Evolutionary conservation across 2,329 filamentous ascomycete genomes (phyloP).

Genomic region (Alternaria arbusti): DNA sequence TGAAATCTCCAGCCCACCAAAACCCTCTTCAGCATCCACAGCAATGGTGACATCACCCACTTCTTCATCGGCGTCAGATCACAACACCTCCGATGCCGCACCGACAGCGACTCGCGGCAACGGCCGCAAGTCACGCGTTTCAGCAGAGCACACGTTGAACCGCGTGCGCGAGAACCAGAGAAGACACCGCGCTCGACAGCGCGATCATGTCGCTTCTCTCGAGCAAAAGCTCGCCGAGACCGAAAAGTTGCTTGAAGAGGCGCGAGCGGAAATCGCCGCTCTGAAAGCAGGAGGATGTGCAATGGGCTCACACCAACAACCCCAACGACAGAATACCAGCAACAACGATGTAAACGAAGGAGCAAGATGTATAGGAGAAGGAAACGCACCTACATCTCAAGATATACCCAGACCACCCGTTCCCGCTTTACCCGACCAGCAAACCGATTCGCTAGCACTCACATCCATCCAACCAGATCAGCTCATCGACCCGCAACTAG

Average conservation of each 20-base stretch:
- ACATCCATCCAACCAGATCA: neutral
- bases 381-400: neutral
- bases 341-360: neutral
- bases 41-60: neutral
- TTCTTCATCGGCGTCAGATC: conserved; percentile 17
- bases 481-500: conserved; percentile 6
- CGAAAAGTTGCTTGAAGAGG: conserved; percentile 32
- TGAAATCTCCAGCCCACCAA: neutral
- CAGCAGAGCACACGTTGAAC: conserved; percentile 45
- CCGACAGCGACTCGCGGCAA: neutral
- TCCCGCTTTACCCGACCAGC: neutral
- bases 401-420: neutral
- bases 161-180: conserved; percentile 61
- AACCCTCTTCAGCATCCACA: conserved; percentile 4
- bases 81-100: conserved; percentile 10
- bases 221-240: conserved; percentile 44
- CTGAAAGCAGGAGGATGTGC: conserved; percentile 12
- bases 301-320: neutral
- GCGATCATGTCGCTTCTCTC: conserved; percentile 49
- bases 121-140: conserved; percentile 24
- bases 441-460: conserved; percentile 1
- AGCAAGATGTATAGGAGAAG: neutral
- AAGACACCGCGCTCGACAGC: conserved; percentile 56
- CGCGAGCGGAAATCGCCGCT: conserved; percentile 33
- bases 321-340: neutral